Base-by-base conservation (phyloP, 352 stramenopile species). In the Globisporangium okanoganense region DNA sequence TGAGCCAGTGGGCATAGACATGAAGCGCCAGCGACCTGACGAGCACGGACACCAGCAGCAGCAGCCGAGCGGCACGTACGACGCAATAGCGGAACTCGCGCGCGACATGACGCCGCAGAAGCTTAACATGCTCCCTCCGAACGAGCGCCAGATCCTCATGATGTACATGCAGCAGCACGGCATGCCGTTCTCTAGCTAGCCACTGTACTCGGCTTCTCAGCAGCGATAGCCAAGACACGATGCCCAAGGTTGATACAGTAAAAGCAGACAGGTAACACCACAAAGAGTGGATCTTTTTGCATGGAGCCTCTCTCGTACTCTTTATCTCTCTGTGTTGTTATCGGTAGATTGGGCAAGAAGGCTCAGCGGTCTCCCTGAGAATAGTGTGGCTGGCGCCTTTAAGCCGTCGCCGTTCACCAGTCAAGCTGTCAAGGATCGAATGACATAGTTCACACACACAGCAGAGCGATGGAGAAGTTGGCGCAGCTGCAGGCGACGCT, bases 121-220 rank as follows among this genome's bases (percentile, higher is more conserved):
- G 67, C 66, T 94, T 40, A 77, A 90, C 57, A 76, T 92, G 74
- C 70, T 94, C 27, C 79, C 80, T 6, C 82, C 82, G 8, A 86
- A 88, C 58, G 85, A 94, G 66, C 70, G 82, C 29, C 82, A 94
- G 59, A 87, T 94, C 59, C 55, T 94, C 40, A 44, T 92, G 49
- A 67, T 65, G 36, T 94, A 90, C 67, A 94, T 94, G 85, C 77
- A 92, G 67, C 82, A 92, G 69, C 79, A 93, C 56, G 80, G 82
- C 64, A 90, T 93, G 54, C 70, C 75, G n/a, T 73, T 69, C 24
- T 22, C 47, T 18, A 58, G n/a, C 27, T 67, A 67, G 54, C 2
- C 38, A 45, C 16, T 50, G 5, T 6, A 6, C 29, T 33, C 29
- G 29, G 29, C 29, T 33, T 14, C 9, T 45, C 40, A 45, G 16